A percentile compares a stretch with the other conserved stretches of the same genome.
These are phyloP conservation scores for Phytophthora hybrid DNA, from an alignment of 352 stramenopile genomes.

Conservation along the genomic window DNA sequence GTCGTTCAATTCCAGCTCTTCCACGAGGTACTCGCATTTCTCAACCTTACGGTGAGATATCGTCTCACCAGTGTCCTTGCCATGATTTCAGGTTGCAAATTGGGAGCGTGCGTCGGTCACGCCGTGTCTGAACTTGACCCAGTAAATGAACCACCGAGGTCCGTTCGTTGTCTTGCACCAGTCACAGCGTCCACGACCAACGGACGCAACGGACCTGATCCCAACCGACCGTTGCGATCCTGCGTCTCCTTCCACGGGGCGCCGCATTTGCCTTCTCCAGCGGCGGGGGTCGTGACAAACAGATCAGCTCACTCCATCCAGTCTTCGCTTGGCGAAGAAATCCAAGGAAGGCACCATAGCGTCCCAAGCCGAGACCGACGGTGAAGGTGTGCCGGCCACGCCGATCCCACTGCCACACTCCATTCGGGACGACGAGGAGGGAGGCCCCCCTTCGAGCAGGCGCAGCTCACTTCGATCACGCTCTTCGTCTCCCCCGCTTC, in stretches of 20 bases:
- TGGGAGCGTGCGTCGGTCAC: conserved; percentile 16
- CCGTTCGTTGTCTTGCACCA: neutral
- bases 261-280: conserved; percentile 17
- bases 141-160: neutral
- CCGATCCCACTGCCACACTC: conserved; percentile 15
- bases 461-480: conserved; percentile 19
- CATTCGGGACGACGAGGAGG: conserved; percentile 25
- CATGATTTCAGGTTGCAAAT: conserved; percentile 10
- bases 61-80: neutral
- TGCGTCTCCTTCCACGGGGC: conserved; percentile 2
- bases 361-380: conserved; percentile 23
- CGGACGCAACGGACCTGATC: conserved; percentile 4
- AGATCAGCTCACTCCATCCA: neutral
- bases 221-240: conserved; percentile 16
- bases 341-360: conserved; percentile 15
- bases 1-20: conserved; percentile 27
- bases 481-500: neutral
- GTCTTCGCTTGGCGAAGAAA: conserved; percentile 27
- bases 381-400: conserved; percentile 20
- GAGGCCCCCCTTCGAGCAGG: neutral
- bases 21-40: conserved; percentile 19
- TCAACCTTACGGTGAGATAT: neutral
- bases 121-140: conserved; percentile 16
- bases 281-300: neutral
- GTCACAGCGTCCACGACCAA: neutral